Base-by-base conservation (phyloP, 257 asterid species). In the Solanum peruvianum region DNA sequence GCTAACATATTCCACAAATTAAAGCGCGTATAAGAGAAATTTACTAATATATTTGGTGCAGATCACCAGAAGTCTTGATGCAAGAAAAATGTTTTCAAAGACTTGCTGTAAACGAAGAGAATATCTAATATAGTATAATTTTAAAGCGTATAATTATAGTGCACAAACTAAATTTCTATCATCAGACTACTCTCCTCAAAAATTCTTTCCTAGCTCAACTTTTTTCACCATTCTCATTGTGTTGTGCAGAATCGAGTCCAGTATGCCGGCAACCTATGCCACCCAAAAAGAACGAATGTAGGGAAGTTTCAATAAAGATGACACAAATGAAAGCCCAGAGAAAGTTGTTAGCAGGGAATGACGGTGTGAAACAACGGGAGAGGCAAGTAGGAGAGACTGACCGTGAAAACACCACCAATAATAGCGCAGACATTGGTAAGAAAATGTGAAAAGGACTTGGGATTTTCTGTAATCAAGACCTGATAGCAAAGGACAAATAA, bases 401-500 rank as follows among this genome's bases (percentile, higher is more conserved):
- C 99, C 94, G 99, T 96, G 85, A 94, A 96, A 90, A 96, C 94
- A 56, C 99, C 99, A 89, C 99, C 99, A 64, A 96, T 94, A 52
- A 96, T 95, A 89, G 99, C 98, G 62, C 98, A 96, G 29, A 94
- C 91, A 64, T 93, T 94, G 72, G 99, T 96, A 71, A 95, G 90
- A 60, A 96, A 96, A 91, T 96, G 99, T 23, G 96, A 89, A 77
- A 96, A 96, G 33, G 98, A 94, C 90, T 95, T 94, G n/a, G 93
- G 75, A 76, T 92, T 89, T 92, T 94, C 98, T 47, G 97, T 92
- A 87, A 95, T 92, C 45, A 96, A 86, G 84, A 95, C 95, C 99
- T 96, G 91, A 66, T 21, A 52, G 58, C 70, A 70, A 31, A 83
- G 88, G 69, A 82, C 64, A 23, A 27, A 64, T 41, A 31, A 47